These are phyloP conservation scores for Casuarina cunninghamiana DNA, from an alignment of 306 rosid species.

Conservation along the genomic window DNA sequence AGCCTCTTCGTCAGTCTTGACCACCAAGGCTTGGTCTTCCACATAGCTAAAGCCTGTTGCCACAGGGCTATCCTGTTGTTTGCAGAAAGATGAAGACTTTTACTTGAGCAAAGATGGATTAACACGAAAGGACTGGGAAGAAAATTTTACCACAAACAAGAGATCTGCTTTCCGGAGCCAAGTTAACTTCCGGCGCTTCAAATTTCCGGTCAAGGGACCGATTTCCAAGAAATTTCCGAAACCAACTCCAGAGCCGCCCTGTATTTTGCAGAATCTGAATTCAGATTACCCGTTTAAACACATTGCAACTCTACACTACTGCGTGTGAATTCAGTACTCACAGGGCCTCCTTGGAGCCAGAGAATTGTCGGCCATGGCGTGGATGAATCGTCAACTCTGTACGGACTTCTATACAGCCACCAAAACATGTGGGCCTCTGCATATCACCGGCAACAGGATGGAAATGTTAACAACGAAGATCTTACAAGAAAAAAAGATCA, in stretches of 20 bases:
- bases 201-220: neutral
- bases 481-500: neutral
- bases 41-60: neutral
- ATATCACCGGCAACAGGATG: neutral
- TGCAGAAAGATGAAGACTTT: neutral
- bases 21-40: neutral
- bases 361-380: neutral
- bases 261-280: neutral
- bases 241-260: neutral
- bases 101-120: neutral
- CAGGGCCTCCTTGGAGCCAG: conserved; percentile 11
- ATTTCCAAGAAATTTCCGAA: neutral
- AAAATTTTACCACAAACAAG: conserved; percentile 1
- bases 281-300: neutral
- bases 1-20: neutral
- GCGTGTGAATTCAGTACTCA: neutral
- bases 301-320: neutral
- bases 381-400: neutral
- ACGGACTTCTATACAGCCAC: neutral
- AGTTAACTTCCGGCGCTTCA: neutral
- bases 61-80: neutral
- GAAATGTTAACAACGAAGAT: neutral
- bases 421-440: conserved; percentile 5
- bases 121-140: neutral
- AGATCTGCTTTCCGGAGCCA: conserved; percentile 6